phyloP scores from a whole-genome alignment of 169 alveolate genomes.

The Toxoplasma gondii region DNA sequence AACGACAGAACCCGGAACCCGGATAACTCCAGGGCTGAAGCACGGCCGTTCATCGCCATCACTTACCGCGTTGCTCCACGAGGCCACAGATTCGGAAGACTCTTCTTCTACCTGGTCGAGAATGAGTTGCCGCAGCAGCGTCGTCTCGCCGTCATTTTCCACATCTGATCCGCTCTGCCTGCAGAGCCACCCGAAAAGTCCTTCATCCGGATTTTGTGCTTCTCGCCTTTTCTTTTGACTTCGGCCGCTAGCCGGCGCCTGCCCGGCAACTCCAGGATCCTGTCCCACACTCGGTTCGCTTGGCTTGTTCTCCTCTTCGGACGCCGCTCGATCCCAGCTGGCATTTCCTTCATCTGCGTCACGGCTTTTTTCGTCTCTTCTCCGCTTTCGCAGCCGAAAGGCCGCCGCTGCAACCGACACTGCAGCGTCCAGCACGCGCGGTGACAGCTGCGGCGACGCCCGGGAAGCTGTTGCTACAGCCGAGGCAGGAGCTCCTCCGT shows the following conservation, averaged over 20 bases:
- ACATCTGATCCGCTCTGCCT: background rate
- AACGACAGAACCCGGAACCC: too few relatives aligned
- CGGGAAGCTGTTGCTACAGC: background rate
- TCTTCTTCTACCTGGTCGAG: constrained; percentile 5
- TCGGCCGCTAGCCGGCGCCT: background rate
- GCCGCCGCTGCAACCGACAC: background rate
- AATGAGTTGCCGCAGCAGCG: constrained; percentile 25
- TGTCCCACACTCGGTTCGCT: background rate
- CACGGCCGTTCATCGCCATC: too few relatives aligned
- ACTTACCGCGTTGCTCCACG: constrained; percentile 26
- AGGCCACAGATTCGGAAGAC: background rate
- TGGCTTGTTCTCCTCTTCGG: background rate
- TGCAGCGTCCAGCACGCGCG: background rate
- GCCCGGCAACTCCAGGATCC: background rate
- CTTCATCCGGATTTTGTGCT: background rate
- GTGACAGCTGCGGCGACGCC: background rate
- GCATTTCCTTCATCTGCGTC: background rate
- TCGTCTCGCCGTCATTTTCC: background rate
- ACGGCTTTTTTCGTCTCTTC: background rate
- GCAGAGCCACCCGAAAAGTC: background rate
- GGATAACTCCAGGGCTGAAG: too few relatives aligned
- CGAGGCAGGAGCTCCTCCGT: too few relatives aligned
- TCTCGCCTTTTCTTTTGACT: too few relatives aligned
- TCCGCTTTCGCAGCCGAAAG: background rate
- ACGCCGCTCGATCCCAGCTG: background rate